Base-by-base conservation (phyloP, 2,329 filamentous ascomycete genomes). In the Trichoderma koningiopsis region DNA sequence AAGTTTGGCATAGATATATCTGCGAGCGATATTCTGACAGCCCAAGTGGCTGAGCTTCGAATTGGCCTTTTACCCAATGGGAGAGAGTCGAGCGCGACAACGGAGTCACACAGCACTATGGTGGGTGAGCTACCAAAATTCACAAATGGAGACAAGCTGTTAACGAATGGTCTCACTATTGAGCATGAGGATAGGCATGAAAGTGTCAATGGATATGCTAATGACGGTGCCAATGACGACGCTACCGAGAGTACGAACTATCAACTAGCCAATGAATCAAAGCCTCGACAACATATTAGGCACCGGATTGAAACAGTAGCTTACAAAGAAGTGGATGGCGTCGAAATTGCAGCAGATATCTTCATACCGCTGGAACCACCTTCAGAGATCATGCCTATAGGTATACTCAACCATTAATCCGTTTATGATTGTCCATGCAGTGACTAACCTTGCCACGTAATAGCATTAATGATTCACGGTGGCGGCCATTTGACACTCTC, bases 401-500 rank as follows among this genome's bases (percentile, higher is more conserved):
- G 61, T 64, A 64, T 33, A 19, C 37, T 22, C 16, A n/a, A 43
- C 11, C 4, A 10, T 10, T 4, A n/a, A 27, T 7, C 10, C 27
- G 19, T 43, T 5, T 19, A 19, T 55, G 5, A 27, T 27, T 14
- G 35, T 10, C 24, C 2, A 37, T 19, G 16, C n/a, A 8, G 40
- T 56, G 13, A 43, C 49, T 56, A 19, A 55, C 7, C 8, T n/a
- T 19, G 5, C 7, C n/a, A 19, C 16, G 5, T 14, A 37, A 53
- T 43, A 81, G 81, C 79, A 16, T 70, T 84, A 1, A 82, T 84
- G 80, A 79, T 84, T 19, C 82, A 84, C 66, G 82, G 82, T 3
- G 83, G 82, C 22, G 78, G 82, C 7, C 77, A 83, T 68, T 72
- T 83, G 5, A 78, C 79, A 37, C 75, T 82, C 10, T 79, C 78